Evolutionary conservation across 305 asterid species (phyloP).

Genomic region (Fraxinus paxiana): DNA sequence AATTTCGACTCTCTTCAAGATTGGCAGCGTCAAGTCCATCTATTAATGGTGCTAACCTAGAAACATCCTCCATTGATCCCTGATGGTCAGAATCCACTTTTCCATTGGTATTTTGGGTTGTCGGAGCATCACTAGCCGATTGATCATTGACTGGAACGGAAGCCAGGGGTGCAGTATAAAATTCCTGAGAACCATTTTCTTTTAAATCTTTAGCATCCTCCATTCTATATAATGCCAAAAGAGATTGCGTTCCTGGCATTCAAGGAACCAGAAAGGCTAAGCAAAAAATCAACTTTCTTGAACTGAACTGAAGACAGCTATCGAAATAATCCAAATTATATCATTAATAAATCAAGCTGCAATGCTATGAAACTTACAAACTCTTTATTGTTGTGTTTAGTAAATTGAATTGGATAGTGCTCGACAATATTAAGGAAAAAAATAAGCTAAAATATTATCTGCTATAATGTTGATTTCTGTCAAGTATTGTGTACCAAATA

Average conservation of each 20-base stretch:
- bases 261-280: background rate
- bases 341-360: background rate
- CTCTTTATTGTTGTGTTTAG: background rate
- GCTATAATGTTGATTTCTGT: background rate
- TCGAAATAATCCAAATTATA: background rate
- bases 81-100: slow-evolving; percentile 5
- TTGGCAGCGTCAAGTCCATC: slow-evolving; percentile 7
- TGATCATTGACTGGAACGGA: slow-evolving; percentile 30
- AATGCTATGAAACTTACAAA: background rate
- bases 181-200: slow-evolving; percentile 35
- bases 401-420: background rate
- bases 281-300: background rate
- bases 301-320: background rate
- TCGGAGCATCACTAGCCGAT: slow-evolving; percentile 15
- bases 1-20: slow-evolving; percentile 7
- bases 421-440: background rate
- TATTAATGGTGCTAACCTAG: slow-evolving; percentile 8
- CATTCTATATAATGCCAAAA: slow-evolving; percentile 38
- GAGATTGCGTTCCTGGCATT: slow-evolving; percentile 25
- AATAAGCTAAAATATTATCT: background rate
- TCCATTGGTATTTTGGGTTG: slow-evolving; percentile 9
- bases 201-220: slow-evolving; percentile 41
- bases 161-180: slow-evolving; percentile 26
- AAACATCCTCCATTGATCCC: slow-evolving; percentile 3
- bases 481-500: background rate